A percentile compares a stretch with the other conserved stretches of the same genome.
Evolutionary conservation across 2,329 filamentous ascomycete genomes (phyloP).

Genomic region (Ascochyta pisi): DNA sequence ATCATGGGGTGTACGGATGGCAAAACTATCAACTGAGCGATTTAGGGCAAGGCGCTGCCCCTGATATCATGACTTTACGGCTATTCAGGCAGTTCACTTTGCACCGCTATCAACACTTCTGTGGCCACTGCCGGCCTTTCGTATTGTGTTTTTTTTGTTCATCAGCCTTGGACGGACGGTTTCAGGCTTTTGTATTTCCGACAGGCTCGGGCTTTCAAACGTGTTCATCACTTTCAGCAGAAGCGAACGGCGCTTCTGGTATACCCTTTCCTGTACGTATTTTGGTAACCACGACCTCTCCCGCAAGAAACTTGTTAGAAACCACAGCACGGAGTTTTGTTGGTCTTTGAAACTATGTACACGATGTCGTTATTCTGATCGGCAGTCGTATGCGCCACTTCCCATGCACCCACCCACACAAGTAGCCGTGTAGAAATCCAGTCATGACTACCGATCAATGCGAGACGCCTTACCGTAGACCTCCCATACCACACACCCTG

Average conservation of each 20-base stretch:
- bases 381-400: constrained; percentile 3
- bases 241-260: constrained; percentile 31
- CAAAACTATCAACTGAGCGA: constrained; percentile 13
- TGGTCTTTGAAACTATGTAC: not conserved
- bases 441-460: constrained; percentile 18
- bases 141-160: constrained; percentile 12
- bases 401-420: constrained; percentile 1
- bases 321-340: no score
- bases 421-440: constrained; percentile 1
- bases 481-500: not conserved
- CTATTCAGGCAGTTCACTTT: not conserved
- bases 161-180: not conserved
- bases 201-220: constrained; percentile 12
- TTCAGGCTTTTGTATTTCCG: not conserved
- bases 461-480: constrained; percentile 12
- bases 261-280: constrained; percentile 49
- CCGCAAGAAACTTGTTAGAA: no score
- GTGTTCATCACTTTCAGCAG: constrained; percentile 13
- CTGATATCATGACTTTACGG: constrained; percentile 15
- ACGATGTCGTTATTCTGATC: not conserved
- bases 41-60: constrained; percentile 4
- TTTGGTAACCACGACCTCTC: constrained; percentile 13
- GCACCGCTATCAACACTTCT: not conserved
- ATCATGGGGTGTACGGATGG: constrained; percentile 7
- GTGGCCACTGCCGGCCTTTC: not conserved